Percentiles rank a stretch among this genome's conserved stretches.
These are phyloP conservation scores for Malus hybrid DNA, from an alignment of 331 rosid genomes.

Conservation along the genomic window DNA sequence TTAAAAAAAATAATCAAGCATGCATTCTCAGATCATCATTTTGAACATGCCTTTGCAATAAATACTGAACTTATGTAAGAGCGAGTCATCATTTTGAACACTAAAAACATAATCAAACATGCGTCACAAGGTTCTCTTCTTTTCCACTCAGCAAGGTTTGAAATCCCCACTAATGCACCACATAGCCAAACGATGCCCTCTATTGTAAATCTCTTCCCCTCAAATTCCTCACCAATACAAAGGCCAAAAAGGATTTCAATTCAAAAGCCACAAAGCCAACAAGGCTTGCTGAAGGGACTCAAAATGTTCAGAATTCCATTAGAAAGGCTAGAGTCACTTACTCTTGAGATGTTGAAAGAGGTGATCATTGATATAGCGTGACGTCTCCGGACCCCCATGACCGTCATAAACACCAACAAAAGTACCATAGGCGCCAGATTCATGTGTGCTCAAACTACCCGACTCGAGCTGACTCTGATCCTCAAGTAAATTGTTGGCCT, in stretches of 20 bases:
- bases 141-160: not conserved
- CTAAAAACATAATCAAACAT: not conserved
- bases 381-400: slow-evolving; percentile 98
- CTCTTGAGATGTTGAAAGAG: slow-evolving; percentile 91
- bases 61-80: not conserved
- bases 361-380: slow-evolving; percentile 75
- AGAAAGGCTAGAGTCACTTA: slow-evolving; percentile 29
- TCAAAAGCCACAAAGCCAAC: not conserved
- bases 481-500: slow-evolving; percentile 97
- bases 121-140: not conserved
- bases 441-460: slow-evolving; percentile 66
- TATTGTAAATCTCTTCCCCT: not conserved
- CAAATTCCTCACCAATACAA: not conserved
- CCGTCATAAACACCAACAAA: slow-evolving; percentile 93
- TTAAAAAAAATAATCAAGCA: not conserved
- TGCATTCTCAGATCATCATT: not conserved
- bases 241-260: not conserved
- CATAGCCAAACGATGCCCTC: not conserved
- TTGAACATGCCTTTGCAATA: not conserved
- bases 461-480: slow-evolving; percentile 99
- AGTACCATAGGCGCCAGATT: slow-evolving; percentile 82
- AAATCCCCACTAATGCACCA: not conserved
- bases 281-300: not conserved
- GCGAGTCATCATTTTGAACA: not conserved
- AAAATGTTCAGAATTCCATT: not conserved